Base-by-base conservation (phyloP, 1,284 basidiomycete genomes). In the Apiotrichum brassicae region DNA sequence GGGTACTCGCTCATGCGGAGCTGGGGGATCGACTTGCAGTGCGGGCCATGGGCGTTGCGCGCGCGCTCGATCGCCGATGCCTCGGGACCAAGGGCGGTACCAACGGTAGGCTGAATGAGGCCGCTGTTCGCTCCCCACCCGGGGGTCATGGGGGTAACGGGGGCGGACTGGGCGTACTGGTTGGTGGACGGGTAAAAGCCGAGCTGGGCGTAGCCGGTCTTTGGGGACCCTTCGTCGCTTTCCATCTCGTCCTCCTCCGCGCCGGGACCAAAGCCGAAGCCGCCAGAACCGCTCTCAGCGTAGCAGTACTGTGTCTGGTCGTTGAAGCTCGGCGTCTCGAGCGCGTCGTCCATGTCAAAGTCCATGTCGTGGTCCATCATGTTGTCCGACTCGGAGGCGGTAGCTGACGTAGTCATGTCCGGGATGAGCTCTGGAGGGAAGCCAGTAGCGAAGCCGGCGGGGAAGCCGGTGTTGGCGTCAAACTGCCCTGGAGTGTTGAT, bases 211-310 rank as follows among this genome's bases (percentile, higher is more conserved):
- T 54, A 54, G n/a, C 46, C 47, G 7, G 20, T 4, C 41, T 50
- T 44, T 23, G 16, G 23, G 41, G 32, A 42, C 6, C 23, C 30
- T 24, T 44, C 48, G 49, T 61, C 60, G 35, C 46, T 40, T 42
- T 60, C 60, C 42, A 63, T 60, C 34, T 62, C 65, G 55, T 71
- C 69, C 51, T 71, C 69, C 47, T 70, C 66, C 6, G 64, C 64
- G 12, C 69, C 69, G 18, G 69, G 69, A 18, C 69, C 69, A 35
- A 71, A 71, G 9, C 66, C 63, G 43, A 71, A 70, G 5, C 69
- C 69, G 9, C 66, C 69, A 22, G 56, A 62, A 1, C 69, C 69
- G 19, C 55, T 43, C 23, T 57, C 51, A 16, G 56, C 54, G 46
- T 61, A 65, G 16, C 35, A 46, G 45, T 65, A 65, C 40, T 47